Evolutionary conservation across 257 asterid species (phyloP), one percentile per base, ranked within the genome.

Genomic region (Euphrasia confusa): DNA sequence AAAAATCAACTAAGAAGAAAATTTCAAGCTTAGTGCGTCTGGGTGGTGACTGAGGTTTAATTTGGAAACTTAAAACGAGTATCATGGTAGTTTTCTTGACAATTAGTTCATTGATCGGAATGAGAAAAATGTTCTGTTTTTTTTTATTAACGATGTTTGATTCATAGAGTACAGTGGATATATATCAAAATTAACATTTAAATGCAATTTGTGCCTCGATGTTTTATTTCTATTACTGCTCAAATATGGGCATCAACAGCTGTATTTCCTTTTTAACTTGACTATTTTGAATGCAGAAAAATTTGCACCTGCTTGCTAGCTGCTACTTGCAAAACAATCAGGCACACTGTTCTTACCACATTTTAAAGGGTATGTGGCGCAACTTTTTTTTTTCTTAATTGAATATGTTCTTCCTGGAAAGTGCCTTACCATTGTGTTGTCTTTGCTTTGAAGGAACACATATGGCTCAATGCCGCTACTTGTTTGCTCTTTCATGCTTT

Each of bases 311-410:
- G 60, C 89, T 92, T 69, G 97, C 97, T 12, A 76, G 77, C 71
- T 92, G 99, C 72, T 92, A 86, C 88, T 73, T 92, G 81, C 96
- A 83, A 58, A 86, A 81, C 80, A 85, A 92, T 75, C 97, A 92
- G 78, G 87, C 97, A 35, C 83, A 92, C 76, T 83, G 89, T 49
- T 96, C 99, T 52, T 87, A 92, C 73, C 87, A 86, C 74, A 73
- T 89, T 48, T 73, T 92, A 65, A 89, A 89, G 77, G 98, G 98
- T 91, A 84, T 37, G 77, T 54, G 4, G 18, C 12, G 11, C 47
- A 14, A 15, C 35, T 12, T 35, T 68, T 40, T 61, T 47, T 55
- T 27, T 21, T 21, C 24, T 21, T 21, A 21, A 61, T 48, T 24
- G 28, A 50, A 67, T 71, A 10, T 63, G 14, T 15, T 62, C 62